Evolutionary conservation across 192 early-diverging fungal species (phyloP), one percentile per base, ranked within the genome.

Genomic region (Geosiphon pyriformis): DNA sequence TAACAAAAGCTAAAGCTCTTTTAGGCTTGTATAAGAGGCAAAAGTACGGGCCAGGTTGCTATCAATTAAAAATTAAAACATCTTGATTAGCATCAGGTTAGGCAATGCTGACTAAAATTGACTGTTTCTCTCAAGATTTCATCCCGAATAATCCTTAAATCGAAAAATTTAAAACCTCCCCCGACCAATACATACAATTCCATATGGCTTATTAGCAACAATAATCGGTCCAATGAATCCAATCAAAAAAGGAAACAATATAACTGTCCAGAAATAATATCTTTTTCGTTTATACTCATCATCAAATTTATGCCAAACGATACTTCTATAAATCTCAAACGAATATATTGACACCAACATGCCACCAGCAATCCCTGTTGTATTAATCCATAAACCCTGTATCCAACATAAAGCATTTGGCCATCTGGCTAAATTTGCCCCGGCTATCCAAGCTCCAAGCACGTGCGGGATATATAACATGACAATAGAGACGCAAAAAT

Each of bases 401-500:
- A 65, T 65, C 63, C 63, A 53, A 34, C 63, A 54, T 11, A 65
- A 32, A 6, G 22, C 7, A 1, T n/a, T 7, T 1, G 51, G 27
- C 20, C 49, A 6, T 3, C 31, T 18, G 23, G 11, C 1, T 23
- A 65, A 65, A 35, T 65, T 51, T 0, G 63, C 63, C 2, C 63
- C 33, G 12, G 22, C 51, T 22, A 65, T 65, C 51, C 63, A 65
- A 4, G 50, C 63, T 17, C 63, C 51, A 27, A 65, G 51, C 4
- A 37, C 33, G 32, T 65, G 63, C 6, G 51, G 63, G n/a, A 65
- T 65, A 54, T 26, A 65, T 6, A 65, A 20, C 12, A 23, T 4
- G 46, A 63, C 20, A 27, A 65, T 65, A 4, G 62, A 65, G 25
- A 65, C 46, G 31, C 51, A 65, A 54, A 65, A 65, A 65, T 65